These are phyloP conservation scores for Leishmania braziliensis DNA, from an alignment of 208 protist species.

Conservation along the genomic window DNA sequence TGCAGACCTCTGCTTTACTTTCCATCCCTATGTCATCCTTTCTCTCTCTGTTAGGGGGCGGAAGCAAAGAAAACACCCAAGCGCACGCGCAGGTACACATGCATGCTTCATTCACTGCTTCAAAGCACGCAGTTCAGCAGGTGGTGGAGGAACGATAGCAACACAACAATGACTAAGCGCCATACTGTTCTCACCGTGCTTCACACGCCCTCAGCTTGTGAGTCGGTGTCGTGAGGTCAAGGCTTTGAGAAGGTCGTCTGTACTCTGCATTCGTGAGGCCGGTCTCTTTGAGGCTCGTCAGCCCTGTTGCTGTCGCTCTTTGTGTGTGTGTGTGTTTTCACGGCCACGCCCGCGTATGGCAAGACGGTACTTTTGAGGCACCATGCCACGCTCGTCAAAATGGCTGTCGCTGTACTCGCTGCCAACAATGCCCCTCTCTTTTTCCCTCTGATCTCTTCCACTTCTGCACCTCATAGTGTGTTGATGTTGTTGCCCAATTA, in stretches of 20 bases:
- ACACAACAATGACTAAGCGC: not conserved
- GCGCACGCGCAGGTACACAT: not conserved
- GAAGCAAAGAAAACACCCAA: not conserved
- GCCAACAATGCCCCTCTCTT: no score
- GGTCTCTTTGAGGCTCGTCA: not conserved
- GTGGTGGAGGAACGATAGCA: not conserved
- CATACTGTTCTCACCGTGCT: not conserved
- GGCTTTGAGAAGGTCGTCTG: not conserved
- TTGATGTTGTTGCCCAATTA: not conserved
- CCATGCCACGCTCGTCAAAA: not conserved
- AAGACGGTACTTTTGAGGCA: not conserved
- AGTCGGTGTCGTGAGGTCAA: not conserved
- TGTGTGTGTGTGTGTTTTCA: not conserved
- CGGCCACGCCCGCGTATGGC: not conserved
- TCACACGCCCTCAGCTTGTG: not conserved
- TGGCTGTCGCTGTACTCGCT: not conserved
- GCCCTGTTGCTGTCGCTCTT: not conserved
- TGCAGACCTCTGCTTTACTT: no score
- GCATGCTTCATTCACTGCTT: not conserved
- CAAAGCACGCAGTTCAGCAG: not conserved
- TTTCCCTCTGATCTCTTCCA: not conserved
- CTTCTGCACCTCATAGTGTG: not conserved
- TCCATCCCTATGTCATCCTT: not conserved
- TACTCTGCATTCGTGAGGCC: not conserved
- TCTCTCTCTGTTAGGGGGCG: not conserved